Evolutionary conservation across 164 flowering plant species (phyloP).

Genomic region (Aristolochia fimbriata): DNA sequence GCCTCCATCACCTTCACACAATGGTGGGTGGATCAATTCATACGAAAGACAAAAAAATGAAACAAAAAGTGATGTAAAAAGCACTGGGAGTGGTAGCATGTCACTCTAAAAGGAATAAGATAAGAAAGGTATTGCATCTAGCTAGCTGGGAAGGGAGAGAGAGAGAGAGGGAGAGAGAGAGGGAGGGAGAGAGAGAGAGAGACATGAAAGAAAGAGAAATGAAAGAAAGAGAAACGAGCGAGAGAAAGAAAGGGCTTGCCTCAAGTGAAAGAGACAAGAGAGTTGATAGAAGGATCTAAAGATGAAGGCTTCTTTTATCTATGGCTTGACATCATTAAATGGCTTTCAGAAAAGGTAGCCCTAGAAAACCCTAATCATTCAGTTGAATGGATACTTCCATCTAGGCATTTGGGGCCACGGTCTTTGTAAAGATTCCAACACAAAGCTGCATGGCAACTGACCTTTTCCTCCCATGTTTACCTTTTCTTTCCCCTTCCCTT

Average conservation of each 20-base stretch:
- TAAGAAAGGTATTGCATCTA: conserved; percentile 11
- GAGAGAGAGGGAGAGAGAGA: neutral
- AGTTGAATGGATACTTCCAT: conserved; percentile 5
- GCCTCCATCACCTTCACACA: conserved; percentile 34
- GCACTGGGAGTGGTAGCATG: conserved; percentile 12
- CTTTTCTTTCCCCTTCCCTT: neutral
- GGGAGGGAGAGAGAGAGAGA: neutral
- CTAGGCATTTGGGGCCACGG: conserved; percentile 4
- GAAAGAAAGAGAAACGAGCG: too few relatives aligned
- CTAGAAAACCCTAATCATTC: conserved; percentile 9
- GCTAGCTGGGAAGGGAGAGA: neutral
- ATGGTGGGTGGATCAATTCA: conserved; percentile 27
- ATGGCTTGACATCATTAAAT: conserved; percentile 5
- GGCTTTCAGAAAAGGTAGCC: conserved; percentile 4
- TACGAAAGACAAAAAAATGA: conserved; percentile 36
- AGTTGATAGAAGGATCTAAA: conserved; percentile 8
- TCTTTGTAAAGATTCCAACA: conserved; percentile 4
- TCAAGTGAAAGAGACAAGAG: conserved; percentile 6
- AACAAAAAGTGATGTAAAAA: conserved; percentile 14
- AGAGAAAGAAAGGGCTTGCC: conserved; percentile 1
- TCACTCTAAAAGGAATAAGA: conserved; percentile 12
- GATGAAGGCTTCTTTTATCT: conserved; percentile 1
- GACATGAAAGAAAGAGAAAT: too few relatives aligned
- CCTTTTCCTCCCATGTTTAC: conserved; percentile 4
- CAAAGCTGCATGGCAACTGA: conserved; percentile 1